Conservation (phyloP, 1,139 yeast species). For the Ogataea hybrid region DNA sequence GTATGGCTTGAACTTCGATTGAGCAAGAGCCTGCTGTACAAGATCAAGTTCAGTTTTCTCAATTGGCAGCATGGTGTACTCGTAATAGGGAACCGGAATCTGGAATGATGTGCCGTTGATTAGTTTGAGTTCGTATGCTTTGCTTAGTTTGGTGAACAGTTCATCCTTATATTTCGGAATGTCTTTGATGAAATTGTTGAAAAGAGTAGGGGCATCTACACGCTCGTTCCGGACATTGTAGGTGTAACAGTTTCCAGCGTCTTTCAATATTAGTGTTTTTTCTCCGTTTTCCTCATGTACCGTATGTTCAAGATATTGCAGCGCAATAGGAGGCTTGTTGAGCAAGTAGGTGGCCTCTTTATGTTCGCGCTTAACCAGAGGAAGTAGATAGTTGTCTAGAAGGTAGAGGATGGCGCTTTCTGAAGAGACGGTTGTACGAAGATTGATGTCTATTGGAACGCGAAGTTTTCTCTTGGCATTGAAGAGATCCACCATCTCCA, state of each 20-base stretch:
- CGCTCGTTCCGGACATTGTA: constrained; percentile 20
- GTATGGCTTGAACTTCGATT: constrained; percentile 30
- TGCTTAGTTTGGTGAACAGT: constrained; percentile 22
- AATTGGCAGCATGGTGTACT: constrained; percentile 10
- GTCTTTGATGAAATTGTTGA: constrained; percentile 26
- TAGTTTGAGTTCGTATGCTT: constrained; percentile 20
- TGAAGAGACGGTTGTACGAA: constrained; percentile 23
- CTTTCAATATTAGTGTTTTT: constrained; percentile 21
- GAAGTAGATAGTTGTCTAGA: constrained; percentile 30
- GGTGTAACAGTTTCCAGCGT: constrained; percentile 21
- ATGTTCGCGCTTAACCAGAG: constrained; percentile 21
- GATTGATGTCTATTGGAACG: constrained; percentile 25
- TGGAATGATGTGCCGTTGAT: constrained; percentile 26
- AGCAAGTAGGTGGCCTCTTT: constrained; percentile 19
- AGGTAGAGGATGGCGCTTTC: constrained; percentile 22
- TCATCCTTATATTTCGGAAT: constrained; percentile 18
- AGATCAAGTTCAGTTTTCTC: constrained; percentile 53
- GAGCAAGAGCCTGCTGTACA: constrained; percentile 53
- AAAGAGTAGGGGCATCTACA: constrained; percentile 23
- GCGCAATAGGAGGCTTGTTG: constrained; percentile 27
- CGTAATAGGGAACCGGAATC: constrained; percentile 9
- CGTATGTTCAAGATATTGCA: constrained; percentile 26
- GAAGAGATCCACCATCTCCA: constrained; percentile 32
- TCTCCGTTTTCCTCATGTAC: constrained; percentile 16
- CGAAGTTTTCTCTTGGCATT: constrained; percentile 24